A percentile compares a stretch with the other conserved stretches of the same genome.
Evolutionary conservation across 805 yeast genomes (phyloP).

Genomic region (Cyberlindnera subsufficiens): DNA sequence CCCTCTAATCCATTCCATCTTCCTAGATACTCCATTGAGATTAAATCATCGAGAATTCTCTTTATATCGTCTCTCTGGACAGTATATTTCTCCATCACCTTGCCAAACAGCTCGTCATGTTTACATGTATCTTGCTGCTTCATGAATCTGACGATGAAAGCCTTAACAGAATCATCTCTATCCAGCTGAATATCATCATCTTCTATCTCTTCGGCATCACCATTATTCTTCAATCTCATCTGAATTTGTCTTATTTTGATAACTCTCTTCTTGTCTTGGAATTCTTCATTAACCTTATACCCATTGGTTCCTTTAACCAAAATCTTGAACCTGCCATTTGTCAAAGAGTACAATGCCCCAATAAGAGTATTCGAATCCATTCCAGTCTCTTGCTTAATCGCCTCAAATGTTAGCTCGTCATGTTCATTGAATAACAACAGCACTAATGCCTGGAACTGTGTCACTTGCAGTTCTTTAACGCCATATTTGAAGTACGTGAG

Average conservation of each 20-base stretch:
- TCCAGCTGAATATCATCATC: conserved; percentile 3
- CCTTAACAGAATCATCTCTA: conserved; percentile 9
- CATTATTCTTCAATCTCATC: conserved; percentile 14
- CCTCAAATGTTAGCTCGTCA: conserved; percentile 9
- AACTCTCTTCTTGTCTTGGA: conserved; percentile 10
- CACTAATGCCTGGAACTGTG: conserved; percentile 16
- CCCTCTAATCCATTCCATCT: conserved; percentile 5
- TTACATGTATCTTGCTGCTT: conserved; percentile 8
- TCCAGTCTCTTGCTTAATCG: conserved; percentile 7
- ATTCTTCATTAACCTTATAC: conserved; percentile 12
- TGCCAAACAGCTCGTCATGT: conserved; percentile 12
- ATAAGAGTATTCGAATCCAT: conserved; percentile 14
- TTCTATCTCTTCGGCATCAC: conserved; percentile 8
- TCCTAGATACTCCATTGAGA: conserved; percentile 10
- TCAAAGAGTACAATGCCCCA: conserved; percentile 19
- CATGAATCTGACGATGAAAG: conserved; percentile 18
- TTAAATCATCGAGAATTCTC: conserved; percentile 6
- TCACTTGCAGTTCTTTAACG: conserved; percentile 16
- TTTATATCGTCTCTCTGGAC: conserved; percentile 7
- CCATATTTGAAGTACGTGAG: conserved; percentile 11
- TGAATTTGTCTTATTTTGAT: conserved; percentile 16
- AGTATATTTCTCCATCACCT: conserved; percentile 5
- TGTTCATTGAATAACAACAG: conserved; percentile 16
- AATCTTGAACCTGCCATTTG: conserved; percentile 16
- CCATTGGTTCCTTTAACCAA: conserved; percentile 8